Evolutionary conservation across 371 early-diverging fungal species (phyloP).

Genomic region (Mortierella sp.): DNA sequence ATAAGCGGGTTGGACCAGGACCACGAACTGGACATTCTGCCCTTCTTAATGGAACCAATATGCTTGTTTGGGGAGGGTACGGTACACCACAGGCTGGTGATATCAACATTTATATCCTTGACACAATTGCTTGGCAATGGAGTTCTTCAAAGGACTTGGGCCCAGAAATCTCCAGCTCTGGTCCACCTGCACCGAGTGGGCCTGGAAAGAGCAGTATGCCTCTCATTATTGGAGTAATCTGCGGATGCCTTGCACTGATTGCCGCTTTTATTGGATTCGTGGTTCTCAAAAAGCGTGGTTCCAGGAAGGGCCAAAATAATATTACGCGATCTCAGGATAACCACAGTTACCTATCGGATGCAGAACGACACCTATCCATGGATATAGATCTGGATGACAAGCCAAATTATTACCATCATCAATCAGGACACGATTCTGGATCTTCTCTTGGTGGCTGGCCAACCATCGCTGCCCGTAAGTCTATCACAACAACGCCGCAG

Average conservation of each 20-base stretch:
- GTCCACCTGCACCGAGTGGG: background rate
- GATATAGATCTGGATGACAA: constrained; percentile 44
- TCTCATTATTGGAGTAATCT: constrained; percentile 43
- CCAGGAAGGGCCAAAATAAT: constrained; percentile 10
- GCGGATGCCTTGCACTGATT: constrained; percentile 38
- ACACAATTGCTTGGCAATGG: constrained; percentile 47
- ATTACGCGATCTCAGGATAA: constrained; percentile 16
- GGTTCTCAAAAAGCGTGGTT: constrained; percentile 18
- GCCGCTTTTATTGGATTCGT: constrained; percentile 34
- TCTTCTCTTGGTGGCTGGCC: constrained; percentile 47
- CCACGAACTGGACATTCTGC: constrained; percentile 51
- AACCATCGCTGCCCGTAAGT: constrained; percentile 13
- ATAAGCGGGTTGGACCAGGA: constrained; percentile 45
- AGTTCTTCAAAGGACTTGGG: constrained; percentile 22
- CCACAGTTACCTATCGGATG: constrained; percentile 34
- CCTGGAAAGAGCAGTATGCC: constrained; percentile 16
- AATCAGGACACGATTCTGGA: constrained; percentile 39
- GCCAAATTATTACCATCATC: constrained; percentile 38
- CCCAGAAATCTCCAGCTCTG: background rate
- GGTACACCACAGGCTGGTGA: constrained; percentile 28
- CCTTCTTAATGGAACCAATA: constrained; percentile 50
- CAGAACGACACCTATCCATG: constrained; percentile 33
- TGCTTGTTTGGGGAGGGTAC: constrained; percentile 55
- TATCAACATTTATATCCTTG: constrained; percentile 41
- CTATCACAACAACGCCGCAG: constrained; percentile 20